phyloP scores from a whole-genome alignment of 2,329 filamentous ascomycete species.

The Pseudopyricularia javanii region DNA sequence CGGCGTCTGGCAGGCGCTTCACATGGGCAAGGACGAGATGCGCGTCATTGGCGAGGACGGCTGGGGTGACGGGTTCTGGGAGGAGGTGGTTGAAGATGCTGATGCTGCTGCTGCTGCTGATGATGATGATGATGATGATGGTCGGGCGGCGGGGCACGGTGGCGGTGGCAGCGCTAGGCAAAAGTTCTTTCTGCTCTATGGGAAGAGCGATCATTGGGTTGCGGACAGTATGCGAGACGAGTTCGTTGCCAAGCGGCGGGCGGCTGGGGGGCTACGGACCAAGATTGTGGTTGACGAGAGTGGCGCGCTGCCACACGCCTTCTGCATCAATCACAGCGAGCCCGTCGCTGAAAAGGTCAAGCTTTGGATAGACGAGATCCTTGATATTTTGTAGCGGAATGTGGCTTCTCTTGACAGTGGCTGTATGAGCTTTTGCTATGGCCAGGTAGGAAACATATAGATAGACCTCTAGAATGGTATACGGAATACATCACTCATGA shows the following conservation, averaged over 20 bases:
- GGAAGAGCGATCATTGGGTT: slow-evolving; percentile 50
- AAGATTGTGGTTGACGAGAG: slow-evolving; percentile 39
- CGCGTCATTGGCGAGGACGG: slow-evolving; percentile 41
- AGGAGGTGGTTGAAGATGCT: slow-evolving; percentile 16
- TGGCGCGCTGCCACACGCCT: slow-evolving; percentile 44
- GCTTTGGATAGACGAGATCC: slow-evolving; percentile 40
- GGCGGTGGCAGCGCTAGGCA: background rate
- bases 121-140: slow-evolving; percentile 9
- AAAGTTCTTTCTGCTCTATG: slow-evolving; percentile 49
- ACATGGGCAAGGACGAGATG: slow-evolving; percentile 49
- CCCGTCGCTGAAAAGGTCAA: slow-evolving; percentile 33
- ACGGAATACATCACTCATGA: too few relatives aligned
- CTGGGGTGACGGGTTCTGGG: slow-evolving; percentile 51
- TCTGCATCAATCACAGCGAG: slow-evolving; percentile 42
- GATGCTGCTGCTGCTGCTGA: slow-evolving; percentile 13
- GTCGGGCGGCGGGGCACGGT: background rate
- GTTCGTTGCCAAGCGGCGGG: slow-evolving; percentile 32
- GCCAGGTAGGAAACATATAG: too few relatives aligned
- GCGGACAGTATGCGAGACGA: slow-evolving; percentile 40
- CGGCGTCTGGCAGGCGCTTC: slow-evolving; percentile 46
- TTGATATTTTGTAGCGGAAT: slow-evolving; percentile 2
- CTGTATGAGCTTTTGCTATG: background rate
- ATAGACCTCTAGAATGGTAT: background rate
- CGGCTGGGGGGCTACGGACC: slow-evolving; percentile 22
- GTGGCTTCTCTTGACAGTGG: background rate